Evolutionary conservation across 2,329 filamentous ascomycete species (phyloP), one percentile per base, ranked within the genome.

Genomic region (Aureobasidium sp.): DNA sequence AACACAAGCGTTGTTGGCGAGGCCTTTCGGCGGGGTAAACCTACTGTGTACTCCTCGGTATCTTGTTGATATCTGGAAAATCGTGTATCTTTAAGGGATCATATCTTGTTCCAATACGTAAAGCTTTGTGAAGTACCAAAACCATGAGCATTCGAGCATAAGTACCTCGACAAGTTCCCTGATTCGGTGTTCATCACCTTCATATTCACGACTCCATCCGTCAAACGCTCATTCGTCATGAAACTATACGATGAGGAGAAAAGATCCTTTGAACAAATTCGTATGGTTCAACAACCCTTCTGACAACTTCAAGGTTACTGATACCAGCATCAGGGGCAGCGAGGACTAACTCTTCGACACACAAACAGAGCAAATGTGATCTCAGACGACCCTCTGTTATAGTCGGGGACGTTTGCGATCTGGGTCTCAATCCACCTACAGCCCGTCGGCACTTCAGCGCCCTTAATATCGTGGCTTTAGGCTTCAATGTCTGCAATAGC

Each of bases 401-500:
- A 13, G 27, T 35, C 3, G 53, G 53, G 11, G 27, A 57, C 4
- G 13, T 57, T 6, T 33, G 40, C 19, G 53, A 46, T 2, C 4
- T 58, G 9, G 43, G 35, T 17, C 4, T 47, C n/a, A n/a, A n/a
- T n/a, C n/a, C n/a, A 33, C 21, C 17, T 3, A 82, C 85, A 67
- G 70, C 85, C 31, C 77, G 79, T 60, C 76, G 82, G 17, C 83
- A 85, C 66, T 85, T 84, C 68, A 78, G 80, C 45, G 72, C 85
- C 13, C 63, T 84, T 45, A 81, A 79, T 55, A 78, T 84, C 51
- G 80, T 81, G 53, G 38, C 61, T 7, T 15, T 63, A 53, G 81
- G 79, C 0, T 72, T 84, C 55, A 84, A 81, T 0, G 79, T 82
- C 15, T 83, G 83, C 69, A 85, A 84, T 65, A 81, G 82, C 19